phyloP scores from a whole-genome alignment of 2,329 filamentous ascomycete genomes.

The Aspergillus thermomutatus region DNA sequence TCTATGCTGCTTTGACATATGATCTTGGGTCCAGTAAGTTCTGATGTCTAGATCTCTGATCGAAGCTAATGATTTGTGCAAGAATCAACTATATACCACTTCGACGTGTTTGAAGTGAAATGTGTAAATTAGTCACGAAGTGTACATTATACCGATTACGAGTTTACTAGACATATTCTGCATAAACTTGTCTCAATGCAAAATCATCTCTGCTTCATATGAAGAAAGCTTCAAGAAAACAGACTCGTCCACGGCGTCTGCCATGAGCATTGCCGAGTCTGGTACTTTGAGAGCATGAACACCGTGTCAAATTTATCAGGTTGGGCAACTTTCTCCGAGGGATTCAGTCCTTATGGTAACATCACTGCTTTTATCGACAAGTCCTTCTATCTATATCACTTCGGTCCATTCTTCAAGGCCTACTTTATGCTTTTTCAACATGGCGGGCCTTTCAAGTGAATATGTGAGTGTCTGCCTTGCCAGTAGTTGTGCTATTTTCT shows the following conservation, averaged over 20 bases:
- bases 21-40: not conserved
- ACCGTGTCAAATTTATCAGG: too few species aligned
- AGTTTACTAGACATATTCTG: not conserved
- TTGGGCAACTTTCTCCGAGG: too few species aligned
- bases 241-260: not conserved
- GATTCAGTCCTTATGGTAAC: not conserved
- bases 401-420: not conserved
- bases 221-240: not conserved
- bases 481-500: not conserved
- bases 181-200: not conserved
- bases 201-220: not conserved
- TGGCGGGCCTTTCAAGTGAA: not conserved
- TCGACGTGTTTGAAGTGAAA: not conserved
- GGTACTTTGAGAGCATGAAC: not conserved
- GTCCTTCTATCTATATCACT: not conserved
- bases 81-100: not conserved
- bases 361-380: not conserved
- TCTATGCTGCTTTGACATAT: slow-evolving; percentile 27
- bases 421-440: not conserved
- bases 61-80: not conserved
- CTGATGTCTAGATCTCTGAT: not conserved
- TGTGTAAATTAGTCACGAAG: slow-evolving; percentile 2
- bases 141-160: slow-evolving; percentile 1
- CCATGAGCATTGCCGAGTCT: not conserved
- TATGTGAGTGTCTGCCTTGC: not conserved